A percentile compares a stretch with the other conserved stretches of the same genome.
These are phyloP conservation scores for Pseudogymnoascus pannorum DNA, from an alignment of 2,329 filamentous ascomycete species.

Conservation along the genomic window DNA sequence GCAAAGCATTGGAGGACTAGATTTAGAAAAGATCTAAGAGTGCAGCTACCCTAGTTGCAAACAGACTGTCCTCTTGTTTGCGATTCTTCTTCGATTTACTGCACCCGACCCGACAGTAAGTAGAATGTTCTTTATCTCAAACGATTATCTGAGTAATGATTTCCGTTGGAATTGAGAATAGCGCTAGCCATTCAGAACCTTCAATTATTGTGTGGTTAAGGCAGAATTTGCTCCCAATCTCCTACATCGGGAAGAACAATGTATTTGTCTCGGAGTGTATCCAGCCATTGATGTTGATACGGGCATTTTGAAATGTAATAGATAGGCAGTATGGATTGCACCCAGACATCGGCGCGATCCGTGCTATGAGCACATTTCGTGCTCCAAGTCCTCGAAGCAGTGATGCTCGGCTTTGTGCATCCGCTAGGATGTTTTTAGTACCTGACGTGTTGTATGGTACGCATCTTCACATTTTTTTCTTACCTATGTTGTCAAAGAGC, in stretches of 20 bases:
- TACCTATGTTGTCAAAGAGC: slow-evolving; percentile 5
- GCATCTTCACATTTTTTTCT: neutral
- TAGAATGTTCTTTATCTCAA: too few relatives aligned
- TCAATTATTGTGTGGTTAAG: neutral
- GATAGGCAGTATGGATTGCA: neutral
- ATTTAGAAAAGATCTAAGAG: too few relatives aligned
- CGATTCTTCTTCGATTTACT: too few relatives aligned
- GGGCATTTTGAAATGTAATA: neutral
- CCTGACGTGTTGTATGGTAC: neutral
- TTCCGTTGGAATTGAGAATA: neutral
- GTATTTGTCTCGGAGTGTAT: slow-evolving; percentile 4
- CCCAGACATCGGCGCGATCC: neutral
- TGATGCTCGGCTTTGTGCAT: neutral
- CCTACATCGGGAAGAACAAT: slow-evolving; percentile 1
- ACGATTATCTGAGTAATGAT: too few relatives aligned
- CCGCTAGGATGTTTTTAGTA: neutral
- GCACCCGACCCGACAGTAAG: too few relatives aligned
- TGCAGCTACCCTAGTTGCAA: too few relatives aligned
- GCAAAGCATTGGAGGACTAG: too few relatives aligned
- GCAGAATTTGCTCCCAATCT: slow-evolving; percentile 4
- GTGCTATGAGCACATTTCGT: neutral
- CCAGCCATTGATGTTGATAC: neutral
- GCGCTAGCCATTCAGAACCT: neutral
- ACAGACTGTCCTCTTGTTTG: too few relatives aligned
- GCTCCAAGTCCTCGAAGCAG: neutral